A percentile compares a stretch with the other conserved stretches of the same genome.
phyloP scores from a whole-genome alignment of 768 basidiomycete species.

The Suillus plorans region DNA sequence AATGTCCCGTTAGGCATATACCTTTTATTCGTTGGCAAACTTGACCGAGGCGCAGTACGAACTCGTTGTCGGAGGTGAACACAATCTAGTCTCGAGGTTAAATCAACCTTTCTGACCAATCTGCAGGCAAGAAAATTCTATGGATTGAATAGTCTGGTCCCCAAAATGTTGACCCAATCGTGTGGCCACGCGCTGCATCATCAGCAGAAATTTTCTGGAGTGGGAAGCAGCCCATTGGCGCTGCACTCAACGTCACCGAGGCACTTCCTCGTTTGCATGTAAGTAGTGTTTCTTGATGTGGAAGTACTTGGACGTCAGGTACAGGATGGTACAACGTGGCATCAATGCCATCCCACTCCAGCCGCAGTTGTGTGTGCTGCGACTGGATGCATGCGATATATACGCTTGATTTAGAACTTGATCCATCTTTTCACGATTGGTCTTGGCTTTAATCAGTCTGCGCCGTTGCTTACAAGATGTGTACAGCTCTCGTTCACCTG shows the following conservation, averaged over 20 bases:
- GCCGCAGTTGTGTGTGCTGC: slow-evolving; percentile 70
- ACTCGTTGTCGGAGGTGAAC: slow-evolving; percentile 69
- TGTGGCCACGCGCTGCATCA: slow-evolving; percentile 72
- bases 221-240: slow-evolving; percentile 37
- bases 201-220: slow-evolving; percentile 81
- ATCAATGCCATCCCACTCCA: slow-evolving; percentile 61
- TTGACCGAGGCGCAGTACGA: slow-evolving; percentile 44
- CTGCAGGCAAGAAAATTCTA: slow-evolving; percentile 58
- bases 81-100: not conserved
- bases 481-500: not conserved
- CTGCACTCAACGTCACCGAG: slow-evolving; percentile 35
- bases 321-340: slow-evolving; percentile 61
- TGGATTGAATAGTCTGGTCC: slow-evolving; percentile 76
- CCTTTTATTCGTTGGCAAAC: slow-evolving; percentile 26
- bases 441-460: not conserved
- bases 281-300: slow-evolving; percentile 20
- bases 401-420: slow-evolving; percentile 16
- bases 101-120: not conserved
- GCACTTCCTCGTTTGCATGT: slow-evolving; percentile 63
- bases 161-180: slow-evolving; percentile 64
- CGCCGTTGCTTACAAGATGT: not conserved
- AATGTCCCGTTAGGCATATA: slow-evolving; percentile 44
- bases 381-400: slow-evolving; percentile 58
- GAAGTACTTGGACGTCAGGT: slow-evolving; percentile 34
- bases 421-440: not conserved